These are phyloP conservation scores for Chenopodium album DNA, from an alignment of 148 eudicot species.

Conservation along the genomic window DNA sequence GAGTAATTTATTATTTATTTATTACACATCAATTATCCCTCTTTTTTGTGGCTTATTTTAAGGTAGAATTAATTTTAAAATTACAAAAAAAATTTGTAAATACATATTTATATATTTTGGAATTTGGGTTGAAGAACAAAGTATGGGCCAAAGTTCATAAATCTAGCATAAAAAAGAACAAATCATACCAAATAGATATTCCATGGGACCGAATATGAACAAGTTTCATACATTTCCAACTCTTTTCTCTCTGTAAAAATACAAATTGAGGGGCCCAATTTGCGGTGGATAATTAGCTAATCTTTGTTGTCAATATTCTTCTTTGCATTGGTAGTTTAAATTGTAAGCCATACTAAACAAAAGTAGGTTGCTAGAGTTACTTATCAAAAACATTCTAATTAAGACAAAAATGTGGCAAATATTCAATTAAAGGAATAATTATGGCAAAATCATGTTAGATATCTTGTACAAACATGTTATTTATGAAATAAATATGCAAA, in stretches of 20 bases:
- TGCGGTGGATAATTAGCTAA: conserved; percentile 23
- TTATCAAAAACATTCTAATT: not conserved
- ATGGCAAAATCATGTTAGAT: not conserved
- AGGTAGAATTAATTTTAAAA: not conserved
- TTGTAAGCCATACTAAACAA: conserved; percentile 7
- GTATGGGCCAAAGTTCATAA: not conserved
- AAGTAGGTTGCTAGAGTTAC: not conserved
- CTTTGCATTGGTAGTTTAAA: not conserved
- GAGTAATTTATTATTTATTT: not conserved
- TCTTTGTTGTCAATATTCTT: conserved; percentile 36
- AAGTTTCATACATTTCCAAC: conserved; percentile 12
- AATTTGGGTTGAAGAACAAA: not conserved
- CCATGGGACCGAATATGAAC: conserved; percentile 14
- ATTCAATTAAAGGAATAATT: not conserved
- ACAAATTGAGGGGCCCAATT: conserved; percentile 6
- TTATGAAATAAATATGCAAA: no score
- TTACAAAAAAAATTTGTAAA: conserved; percentile 2
- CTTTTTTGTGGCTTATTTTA: conserved; percentile 3
- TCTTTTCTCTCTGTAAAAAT: not conserved
- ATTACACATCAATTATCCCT: not conserved
- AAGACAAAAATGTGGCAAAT: not conserved
- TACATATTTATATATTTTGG: not conserved
- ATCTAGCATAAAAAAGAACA: conserved; percentile 10
- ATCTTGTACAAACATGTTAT: no score
- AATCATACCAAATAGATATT: conserved; percentile 23